Percentiles rank a stretch among this genome's conserved stretches.
phyloP scores from a whole-genome alignment of 176 grass and related monocot species.

The Lolium rigidum region DNA sequence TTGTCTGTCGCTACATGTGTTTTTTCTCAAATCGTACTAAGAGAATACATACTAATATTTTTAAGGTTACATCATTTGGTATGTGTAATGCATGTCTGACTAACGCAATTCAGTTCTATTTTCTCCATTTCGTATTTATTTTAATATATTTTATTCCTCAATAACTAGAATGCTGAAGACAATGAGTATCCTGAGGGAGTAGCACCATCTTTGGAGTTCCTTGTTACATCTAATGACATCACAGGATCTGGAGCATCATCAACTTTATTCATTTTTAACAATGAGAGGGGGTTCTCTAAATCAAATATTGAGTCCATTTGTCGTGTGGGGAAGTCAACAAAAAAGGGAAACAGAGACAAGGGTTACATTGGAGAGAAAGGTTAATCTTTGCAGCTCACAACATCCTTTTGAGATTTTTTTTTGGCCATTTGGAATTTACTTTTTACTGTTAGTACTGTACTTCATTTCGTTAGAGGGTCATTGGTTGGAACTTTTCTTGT shows the following conservation, averaged over 20 bases:
- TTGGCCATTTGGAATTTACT: neutral
- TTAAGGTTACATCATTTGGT: neutral
- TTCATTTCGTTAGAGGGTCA: neutral
- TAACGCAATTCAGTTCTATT: neutral
- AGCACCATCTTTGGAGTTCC: conserved; percentile 59
- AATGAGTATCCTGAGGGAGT: conserved; percentile 64
- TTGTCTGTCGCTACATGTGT: neutral
- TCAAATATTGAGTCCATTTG: conserved; percentile 67
- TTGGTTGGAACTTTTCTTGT: neutral
- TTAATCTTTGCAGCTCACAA: conserved; percentile 5
- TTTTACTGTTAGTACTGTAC: neutral
- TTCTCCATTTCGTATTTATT: neutral
- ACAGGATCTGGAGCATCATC: conserved; percentile 55
- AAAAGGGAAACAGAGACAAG: conserved; percentile 57
- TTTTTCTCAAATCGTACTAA: conserved; percentile 1
- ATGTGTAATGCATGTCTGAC: neutral
- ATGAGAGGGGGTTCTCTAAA: conserved; percentile 63
- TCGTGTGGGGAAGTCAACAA: conserved; percentile 68
- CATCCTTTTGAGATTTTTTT: neutral
- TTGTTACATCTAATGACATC: conserved; percentile 71
- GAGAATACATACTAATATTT: neutral
- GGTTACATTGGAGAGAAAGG: conserved; percentile 87
- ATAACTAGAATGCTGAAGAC: conserved; percentile 74
- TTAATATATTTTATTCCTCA: conserved; percentile 16
- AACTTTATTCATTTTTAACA: conserved; percentile 74